Base-by-base conservation (phyloP, 163 green algal genomes). In the Prototheca wickerhamii region DNA sequence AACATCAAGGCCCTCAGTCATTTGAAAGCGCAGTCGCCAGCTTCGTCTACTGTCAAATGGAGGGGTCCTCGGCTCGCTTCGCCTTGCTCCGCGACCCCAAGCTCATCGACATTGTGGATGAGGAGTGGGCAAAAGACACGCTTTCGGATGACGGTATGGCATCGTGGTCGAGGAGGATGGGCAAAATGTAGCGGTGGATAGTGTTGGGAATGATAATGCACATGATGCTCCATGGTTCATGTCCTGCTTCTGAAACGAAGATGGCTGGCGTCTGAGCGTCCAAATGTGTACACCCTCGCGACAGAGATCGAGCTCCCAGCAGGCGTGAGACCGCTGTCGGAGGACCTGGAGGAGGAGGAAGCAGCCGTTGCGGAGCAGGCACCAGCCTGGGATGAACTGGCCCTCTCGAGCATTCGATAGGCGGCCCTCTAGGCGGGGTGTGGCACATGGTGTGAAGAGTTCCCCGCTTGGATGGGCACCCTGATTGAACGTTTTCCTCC, bases 41-140 rank as follows among this genome's bases (percentile, higher is more conserved):
- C n/a, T n/a, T n/a, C n/a, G n/a, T n/a, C n/a, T n/a, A n/a, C n/a
- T n/a, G n/a, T n/a, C n/a, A n/a, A n/a, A n/a, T n/a, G n/a, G n/a
- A n/a, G n/a, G n/a, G n/a, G n/a, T n/a, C n/a, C n/a, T n/a, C n/a
- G n/a, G n/a, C n/a, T n/a, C n/a, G n/a, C 46, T 54, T 28, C 26
- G 46, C 46, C n/a, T 18, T 61, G 31, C 8, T 61, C 4, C 31
- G 20, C 5, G 55, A 61, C 8, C 55, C 55, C 20, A 6, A 31
- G 5, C 31, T 61, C 12, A 15, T 61, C 18, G 55, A 61, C 31
- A 61, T 61, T 61, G 55, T 61, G 31, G 55, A 61, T 21, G 55
- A 61, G 4, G 55, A 61, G 55, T 61, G 55, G 55, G 32, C 23
- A 18, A 8, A 5, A 0, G 55, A 61, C 5, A 29, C 29, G 18